Base-by-base conservation (phyloP, 163 green algal genomes). In the Chlorella variabilis region DNA sequence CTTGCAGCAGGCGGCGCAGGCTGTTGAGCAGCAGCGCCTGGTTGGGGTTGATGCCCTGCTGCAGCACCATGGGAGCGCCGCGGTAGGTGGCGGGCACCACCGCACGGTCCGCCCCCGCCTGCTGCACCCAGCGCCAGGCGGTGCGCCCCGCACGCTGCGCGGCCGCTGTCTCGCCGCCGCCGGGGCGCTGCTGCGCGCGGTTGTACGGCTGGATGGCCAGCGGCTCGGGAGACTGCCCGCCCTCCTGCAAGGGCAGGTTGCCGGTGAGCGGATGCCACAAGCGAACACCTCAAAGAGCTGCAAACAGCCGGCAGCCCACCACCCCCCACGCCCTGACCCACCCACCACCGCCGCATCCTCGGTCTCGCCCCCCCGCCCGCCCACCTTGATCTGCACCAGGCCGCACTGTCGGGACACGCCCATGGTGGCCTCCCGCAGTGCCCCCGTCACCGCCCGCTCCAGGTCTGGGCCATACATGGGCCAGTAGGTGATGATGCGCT, bases 21-120 rank as follows among this genome's bases (percentile, higher is more conserved):
- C 82, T 91, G 88, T 97, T 96, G 21, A 97, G 89, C 84, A 97
- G 88, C 69, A 96, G 85, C 20, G 91, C 93, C 87, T 96, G 89
- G 67, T 88, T 83, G 23, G 85, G 81, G 45, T 75, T 83, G 62
- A 86, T 85, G 61, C 85, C 85, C 45, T 51, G 48, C 34, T 67
- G 61, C 45, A 87, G 77, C 42, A 76, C 79, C 42, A 51, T 39
- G 31, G 70, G 70, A 4, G 70, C 79, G 27, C 70, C 71, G 34
- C 79, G 79, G 59, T 69, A 75, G 18, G 59, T 59, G 48, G 58
- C 45, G 0, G 70, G 79, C 31, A 74, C 69, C 59, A 62, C 75
- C 36, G 45, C 56, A n/a, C 75, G 75, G 27, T 81, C 75, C 7
- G 27, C 42, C 3, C 29, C 58, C n/a, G 25, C 34, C 31, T 54